Percentiles rank a stretch among this genome's conserved stretches.
phyloP scores from a whole-genome alignment of 1,139 yeast species.

The Geotrichum phurueaensis region DNA sequence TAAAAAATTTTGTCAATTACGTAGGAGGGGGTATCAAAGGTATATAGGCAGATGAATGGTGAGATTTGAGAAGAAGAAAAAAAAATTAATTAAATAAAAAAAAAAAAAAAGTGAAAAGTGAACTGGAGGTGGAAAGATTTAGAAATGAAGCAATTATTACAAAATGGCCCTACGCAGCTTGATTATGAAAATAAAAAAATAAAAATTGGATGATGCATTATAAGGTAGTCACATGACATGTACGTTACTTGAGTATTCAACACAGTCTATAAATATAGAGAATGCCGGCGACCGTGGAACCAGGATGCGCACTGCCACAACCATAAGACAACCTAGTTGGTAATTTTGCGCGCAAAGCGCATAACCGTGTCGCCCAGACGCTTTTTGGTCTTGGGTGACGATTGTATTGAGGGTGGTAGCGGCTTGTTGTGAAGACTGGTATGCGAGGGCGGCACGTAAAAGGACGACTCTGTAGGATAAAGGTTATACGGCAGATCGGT shows the following conservation, averaged over 20 bases:
- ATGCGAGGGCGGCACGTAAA: background rate
- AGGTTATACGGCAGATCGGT: background rate
- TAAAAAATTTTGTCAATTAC: too few species aligned
- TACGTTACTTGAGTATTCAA: background rate
- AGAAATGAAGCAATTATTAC: too few species aligned
- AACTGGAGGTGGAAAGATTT: too few species aligned
- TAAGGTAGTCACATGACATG: background rate
- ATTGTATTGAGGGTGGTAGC: background rate
- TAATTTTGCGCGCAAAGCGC: slow-evolving; percentile 6
- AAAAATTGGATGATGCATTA: background rate
- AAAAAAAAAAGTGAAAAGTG: too few species aligned
- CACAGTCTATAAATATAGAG: background rate
- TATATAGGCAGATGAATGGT: background rate
- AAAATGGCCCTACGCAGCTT: background rate
- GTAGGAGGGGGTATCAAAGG: too few species aligned
- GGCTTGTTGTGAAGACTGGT: background rate
- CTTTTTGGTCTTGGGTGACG: background rate
- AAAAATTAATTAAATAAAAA: too few species aligned
- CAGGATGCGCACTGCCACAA: background rate
- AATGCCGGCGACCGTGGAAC: background rate
- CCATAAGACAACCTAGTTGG: background rate
- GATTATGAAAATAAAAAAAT: background rate
- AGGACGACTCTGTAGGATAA: background rate
- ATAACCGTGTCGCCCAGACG: slow-evolving; percentile 5
- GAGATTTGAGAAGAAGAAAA: background rate